Evolutionary conservation across 1,139 yeast species (phyloP).

Genomic region (Sugiyamaella pinicola): DNA sequence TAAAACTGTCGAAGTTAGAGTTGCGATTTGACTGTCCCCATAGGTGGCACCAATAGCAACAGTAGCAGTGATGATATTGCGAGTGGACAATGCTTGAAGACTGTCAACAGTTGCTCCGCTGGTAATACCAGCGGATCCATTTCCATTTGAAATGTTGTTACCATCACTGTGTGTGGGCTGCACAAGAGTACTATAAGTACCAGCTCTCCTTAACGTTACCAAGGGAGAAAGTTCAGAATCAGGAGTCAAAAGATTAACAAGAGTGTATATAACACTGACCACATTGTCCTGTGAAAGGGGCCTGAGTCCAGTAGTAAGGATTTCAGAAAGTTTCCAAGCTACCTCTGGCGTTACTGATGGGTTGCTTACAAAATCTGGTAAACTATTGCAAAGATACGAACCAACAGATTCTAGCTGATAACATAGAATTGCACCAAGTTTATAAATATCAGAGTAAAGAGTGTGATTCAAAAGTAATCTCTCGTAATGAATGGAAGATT

Average conservation of each 20-base stretch:
- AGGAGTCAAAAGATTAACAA: conserved; percentile 70
- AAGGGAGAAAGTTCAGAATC: conserved; percentile 44
- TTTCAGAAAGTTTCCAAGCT: conserved; percentile 43
- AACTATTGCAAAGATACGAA: conserved; percentile 37
- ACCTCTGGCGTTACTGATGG: conserved; percentile 39
- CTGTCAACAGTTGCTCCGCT: conserved; percentile 3
- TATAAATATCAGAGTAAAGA: conserved; percentile 53
- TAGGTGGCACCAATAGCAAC: conserved; percentile 69
- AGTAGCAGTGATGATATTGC: conserved; percentile 68
- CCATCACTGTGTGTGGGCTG: conserved; percentile 14
- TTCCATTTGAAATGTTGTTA: conserved; percentile 10
- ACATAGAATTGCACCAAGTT: conserved; percentile 58
- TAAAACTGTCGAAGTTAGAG: conserved; percentile 77
- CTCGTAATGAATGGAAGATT: conserved; percentile 42
- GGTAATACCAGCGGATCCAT: conserved; percentile 26
- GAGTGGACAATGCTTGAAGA: conserved; percentile 26
- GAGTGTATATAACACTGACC: conserved; percentile 83
- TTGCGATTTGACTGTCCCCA: conserved; percentile 74
- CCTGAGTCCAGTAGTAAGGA: conserved; percentile 49
- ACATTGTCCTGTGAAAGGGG: conserved; percentile 72
- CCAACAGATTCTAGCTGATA: conserved; percentile 45
- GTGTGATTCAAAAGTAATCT: conserved; percentile 36
- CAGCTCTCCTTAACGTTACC: conserved; percentile 13
- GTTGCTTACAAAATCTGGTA: conserved; percentile 48
- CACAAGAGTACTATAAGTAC: conserved; percentile 17